phyloP scores from a whole-genome alignment of 768 basidiomycete species.

The Mycena leptocephala region DNA sequence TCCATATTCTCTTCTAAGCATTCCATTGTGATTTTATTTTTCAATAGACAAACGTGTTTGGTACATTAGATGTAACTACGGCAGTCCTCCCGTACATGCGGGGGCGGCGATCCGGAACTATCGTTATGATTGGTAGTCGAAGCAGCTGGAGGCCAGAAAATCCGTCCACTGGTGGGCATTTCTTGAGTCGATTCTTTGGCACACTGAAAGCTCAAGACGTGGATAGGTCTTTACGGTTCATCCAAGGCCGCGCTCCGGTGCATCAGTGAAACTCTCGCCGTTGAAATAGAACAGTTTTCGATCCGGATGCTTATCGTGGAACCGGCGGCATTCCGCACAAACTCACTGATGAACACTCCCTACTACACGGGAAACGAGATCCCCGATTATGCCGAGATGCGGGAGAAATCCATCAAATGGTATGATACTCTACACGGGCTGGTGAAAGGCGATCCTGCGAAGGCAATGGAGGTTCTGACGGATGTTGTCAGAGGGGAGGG shows the following conservation, averaged over 20 bases:
- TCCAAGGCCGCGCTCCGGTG: constrained; percentile 60
- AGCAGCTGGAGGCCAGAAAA: constrained; percentile 53
- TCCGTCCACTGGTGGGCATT: constrained; percentile 43
- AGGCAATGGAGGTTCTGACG: constrained; percentile 48
- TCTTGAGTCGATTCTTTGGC: background rate
- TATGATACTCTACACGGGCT: constrained; percentile 23
- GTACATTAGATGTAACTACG: constrained; percentile 61
- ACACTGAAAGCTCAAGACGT: constrained; percentile 9
- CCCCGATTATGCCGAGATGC: constrained; percentile 51
- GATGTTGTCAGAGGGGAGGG: constrained; percentile 55
- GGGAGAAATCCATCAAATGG: constrained; percentile 36
- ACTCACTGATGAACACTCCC: constrained; percentile 42
- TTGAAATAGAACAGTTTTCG: constrained; percentile 56
- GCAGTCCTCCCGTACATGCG: constrained; percentile 60
- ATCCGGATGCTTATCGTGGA: constrained; percentile 59
- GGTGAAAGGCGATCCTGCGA: constrained; percentile 47
- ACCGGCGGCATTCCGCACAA: constrained; percentile 60
- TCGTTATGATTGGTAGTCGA: constrained; percentile 59
- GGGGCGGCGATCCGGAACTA: constrained; percentile 47
- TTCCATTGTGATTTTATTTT: background rate
- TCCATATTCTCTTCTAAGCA: background rate
- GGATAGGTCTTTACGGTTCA: constrained; percentile 49
- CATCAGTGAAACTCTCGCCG: constrained; percentile 55
- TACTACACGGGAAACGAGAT: constrained; percentile 48
- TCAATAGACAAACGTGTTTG: constrained; percentile 58